phyloP scores from a whole-genome alignment of 345 rosid species.

The Diplotaxis tenuifolia region DNA sequence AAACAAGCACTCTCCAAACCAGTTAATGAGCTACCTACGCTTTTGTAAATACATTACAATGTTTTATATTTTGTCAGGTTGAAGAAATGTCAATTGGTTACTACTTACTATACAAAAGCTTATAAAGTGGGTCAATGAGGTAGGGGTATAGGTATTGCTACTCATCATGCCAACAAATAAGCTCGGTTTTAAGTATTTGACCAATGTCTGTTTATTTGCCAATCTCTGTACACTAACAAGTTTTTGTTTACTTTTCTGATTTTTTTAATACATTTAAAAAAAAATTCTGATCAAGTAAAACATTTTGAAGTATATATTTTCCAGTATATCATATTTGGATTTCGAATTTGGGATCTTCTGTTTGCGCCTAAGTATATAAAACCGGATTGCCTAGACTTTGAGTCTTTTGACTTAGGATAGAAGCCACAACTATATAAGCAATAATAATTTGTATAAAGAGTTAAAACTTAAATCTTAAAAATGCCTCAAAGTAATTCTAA shows the following conservation, averaged over 20 bases:
- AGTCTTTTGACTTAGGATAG: not conserved
- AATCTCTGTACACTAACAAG: not conserved
- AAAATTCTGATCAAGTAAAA: not conserved
- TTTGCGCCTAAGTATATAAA: not conserved
- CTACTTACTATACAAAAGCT: not conserved
- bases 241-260: no score
- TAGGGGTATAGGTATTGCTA: conserved; percentile 10
- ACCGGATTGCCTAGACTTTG: not conserved
- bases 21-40: no score
- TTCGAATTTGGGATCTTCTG: not conserved
- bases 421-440: not conserved
- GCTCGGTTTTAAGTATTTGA: conserved; percentile 19
- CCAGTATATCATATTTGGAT: not conserved
- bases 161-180: conserved; percentile 26
- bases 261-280: no score
- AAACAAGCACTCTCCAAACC: not conserved
- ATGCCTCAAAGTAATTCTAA: conserved; percentile 20
- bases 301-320: not conserved
- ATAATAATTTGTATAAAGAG: not conserved
- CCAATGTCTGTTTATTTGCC: not conserved
- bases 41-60: not conserved
- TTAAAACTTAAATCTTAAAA: conserved; percentile 17
- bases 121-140: not conserved
- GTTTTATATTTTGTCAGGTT: not conserved
- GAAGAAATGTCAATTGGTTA: not conserved